A percentile compares a stretch with the other conserved stretches of the same genome.
These are phyloP conservation scores for Mariannaea elegans DNA, from an alignment of 2,329 filamentous ascomycete species.

Conservation along the genomic window DNA sequence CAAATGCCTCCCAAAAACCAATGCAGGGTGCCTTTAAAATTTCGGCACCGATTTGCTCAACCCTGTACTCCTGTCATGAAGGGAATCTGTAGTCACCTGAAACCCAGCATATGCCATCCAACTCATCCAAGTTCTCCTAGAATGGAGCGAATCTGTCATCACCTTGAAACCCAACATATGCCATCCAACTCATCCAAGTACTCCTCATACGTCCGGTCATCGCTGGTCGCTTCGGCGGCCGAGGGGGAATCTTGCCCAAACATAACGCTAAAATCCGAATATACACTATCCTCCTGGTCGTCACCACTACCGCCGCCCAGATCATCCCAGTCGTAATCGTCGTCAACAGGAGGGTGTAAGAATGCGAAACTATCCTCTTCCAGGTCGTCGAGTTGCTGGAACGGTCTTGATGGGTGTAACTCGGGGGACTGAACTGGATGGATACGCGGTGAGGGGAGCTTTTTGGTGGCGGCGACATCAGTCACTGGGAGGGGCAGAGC, in stretches of 20 bases:
- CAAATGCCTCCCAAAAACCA: constrained; percentile 9
- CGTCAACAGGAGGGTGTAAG: constrained; percentile 56
- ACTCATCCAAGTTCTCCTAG: constrained; percentile 7
- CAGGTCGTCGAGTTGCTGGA: constrained; percentile 42
- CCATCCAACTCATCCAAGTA: constrained; percentile 66
- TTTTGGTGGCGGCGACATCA: constrained; percentile 38
- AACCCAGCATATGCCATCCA: constrained; percentile 63
- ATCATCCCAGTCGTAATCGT: constrained; percentile 47
- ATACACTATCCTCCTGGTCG: constrained; percentile 60
- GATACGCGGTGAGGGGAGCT: constrained; percentile 42
- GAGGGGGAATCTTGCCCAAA: constrained; percentile 50
- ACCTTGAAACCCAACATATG: constrained; percentile 56
- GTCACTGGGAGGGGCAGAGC: constrained; percentile 41
- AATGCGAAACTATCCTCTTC: constrained; percentile 60
- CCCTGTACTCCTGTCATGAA: not conserved
- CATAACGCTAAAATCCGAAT: constrained; percentile 63
- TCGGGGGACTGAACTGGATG: constrained; percentile 49
- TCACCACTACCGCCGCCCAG: constrained; percentile 53
- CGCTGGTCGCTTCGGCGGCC: constrained; percentile 33
- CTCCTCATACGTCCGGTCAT: constrained; percentile 60
- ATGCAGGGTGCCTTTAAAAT: not conserved
- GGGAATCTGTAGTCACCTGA: constrained; percentile 33
- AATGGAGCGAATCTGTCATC: no score
- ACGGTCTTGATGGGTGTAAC: constrained; percentile 34
- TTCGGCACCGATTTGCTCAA: not conserved